Base-by-base conservation (phyloP, 441 rosid genomes). In the Isatis lusitanica region DNA sequence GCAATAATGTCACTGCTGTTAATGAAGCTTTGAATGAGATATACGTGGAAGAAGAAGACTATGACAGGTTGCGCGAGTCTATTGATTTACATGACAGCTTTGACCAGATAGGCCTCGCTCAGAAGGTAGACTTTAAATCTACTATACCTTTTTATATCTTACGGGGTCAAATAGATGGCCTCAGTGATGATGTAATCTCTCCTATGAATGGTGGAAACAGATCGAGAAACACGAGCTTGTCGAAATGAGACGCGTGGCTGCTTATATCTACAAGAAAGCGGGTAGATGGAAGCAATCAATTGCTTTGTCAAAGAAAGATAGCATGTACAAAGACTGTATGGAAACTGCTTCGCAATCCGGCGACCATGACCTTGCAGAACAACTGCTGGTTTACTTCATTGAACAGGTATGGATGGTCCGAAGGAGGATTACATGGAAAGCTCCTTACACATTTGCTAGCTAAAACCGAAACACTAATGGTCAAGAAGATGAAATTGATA, bases 221-320 rank as follows among this genome's bases (percentile, higher is more conserved):
- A 89, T 91, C 51, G 98, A 93, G 92, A 96, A 96, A 82, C 99
- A 96, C 61, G 99, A 96, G 83, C 96, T 96, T 66, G 89, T 96
- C 70, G 99, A 96, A 80, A 93, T 96, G 99, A 91, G 99, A 73
- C 98, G 99, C 26, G 98, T 96, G 74, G 99, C 99, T 78, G 98
- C 99, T 55, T 96, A 93, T 72, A 93, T 96, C 36, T 96, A 96
- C 82, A 96, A 96, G 77, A 96, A 96, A 83, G 98, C 98, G 0
- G 98, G 98, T 69, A 85, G 99, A 82, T 96, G 99, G 99, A 96
- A 90, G 98, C 97, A 88, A 68, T 96, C 99, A 16, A 94, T 96
- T 85, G 93, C 96, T 43, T 80, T 93, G 81, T 96, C 99, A 70
- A 96, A 93, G 93, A 96, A 93, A 58, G 99, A 96, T 74, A 90